Conservation (phyloP, 352 stramenopile genomes). For the Pythium insidiosum region DNA sequence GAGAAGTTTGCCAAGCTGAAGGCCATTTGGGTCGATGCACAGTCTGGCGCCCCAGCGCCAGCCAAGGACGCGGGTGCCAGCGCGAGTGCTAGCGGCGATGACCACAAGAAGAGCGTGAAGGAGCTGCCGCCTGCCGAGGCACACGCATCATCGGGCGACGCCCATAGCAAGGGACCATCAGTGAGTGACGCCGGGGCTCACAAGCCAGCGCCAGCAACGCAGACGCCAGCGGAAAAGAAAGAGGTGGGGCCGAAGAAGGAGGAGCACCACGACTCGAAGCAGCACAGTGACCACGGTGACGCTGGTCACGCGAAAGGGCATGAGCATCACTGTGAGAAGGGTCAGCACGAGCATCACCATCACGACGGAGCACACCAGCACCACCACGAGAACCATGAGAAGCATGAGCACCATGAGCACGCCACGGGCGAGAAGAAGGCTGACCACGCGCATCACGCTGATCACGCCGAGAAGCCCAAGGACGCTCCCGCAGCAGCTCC, state of each 20-base stretch:
- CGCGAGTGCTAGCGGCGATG: too few species aligned
- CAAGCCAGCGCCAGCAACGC: neutral
- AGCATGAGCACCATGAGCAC: neutral
- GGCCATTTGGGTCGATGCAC: constrained; percentile 38
- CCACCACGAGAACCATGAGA: neutral
- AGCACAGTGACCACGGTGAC: constrained; percentile 3
- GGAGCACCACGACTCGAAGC: constrained; percentile 3
- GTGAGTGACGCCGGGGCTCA: neutral
- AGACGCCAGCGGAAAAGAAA: neutral
- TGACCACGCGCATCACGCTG: neutral
- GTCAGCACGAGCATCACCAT: neutral
- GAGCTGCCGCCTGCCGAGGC: constrained; percentile 15
- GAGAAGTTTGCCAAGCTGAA: constrained; percentile 72
- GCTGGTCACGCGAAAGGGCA: too few species aligned
- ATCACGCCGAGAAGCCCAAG: constrained; percentile 14
- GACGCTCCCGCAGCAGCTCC: too few species aligned
- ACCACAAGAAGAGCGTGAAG: constrained; percentile 28
- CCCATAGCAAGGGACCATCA: too few species aligned
- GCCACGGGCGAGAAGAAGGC: neutral
- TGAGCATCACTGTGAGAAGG: neutral
- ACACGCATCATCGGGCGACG: too few species aligned
- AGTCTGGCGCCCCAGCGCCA: constrained; percentile 4
- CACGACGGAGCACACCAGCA: neutral
- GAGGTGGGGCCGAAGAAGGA: too few species aligned
- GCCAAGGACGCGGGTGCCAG: too few species aligned